Base-by-base conservation (phyloP, 148 eudicot genomes). In the Cornus controversa region DNA sequence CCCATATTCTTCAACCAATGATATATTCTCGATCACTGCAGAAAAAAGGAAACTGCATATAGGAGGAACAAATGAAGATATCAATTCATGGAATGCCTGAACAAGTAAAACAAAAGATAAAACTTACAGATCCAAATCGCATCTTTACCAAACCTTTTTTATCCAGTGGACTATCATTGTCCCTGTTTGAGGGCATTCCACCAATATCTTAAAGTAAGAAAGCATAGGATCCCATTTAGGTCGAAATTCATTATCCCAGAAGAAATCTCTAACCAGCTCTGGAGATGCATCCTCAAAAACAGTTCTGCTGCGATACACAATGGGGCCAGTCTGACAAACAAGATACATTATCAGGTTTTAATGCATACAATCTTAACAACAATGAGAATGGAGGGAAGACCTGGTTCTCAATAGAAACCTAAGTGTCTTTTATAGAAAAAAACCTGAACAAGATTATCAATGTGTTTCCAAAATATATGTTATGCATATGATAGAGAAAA, bases 11-110 rank as follows among this genome's bases (percentile, higher is more conserved):
- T 75, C 97, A 87, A 70, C 94, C 97, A 77, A 96, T 96, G 50
- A 93, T 88, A 81, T 96, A 96, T 84, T 96, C 99, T 24, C 99
- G 87, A 84, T 93, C 98, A 80, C 99, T 96, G 75, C 99, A 96
- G 93, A 96, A 96, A 79, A 96, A 96, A n/a, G 99, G 99, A 83
- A 96, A 96, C 99, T 96, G 91, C 79, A 81, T 28, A 80, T 15
- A 75, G 26, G 28, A 77, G 27, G 36, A 76, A 73, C 25, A 64
- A 78, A 74, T 26, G 50, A 77, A 71, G 50, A 31, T 26, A 60
- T 78, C 73, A 78, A 62, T 54, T 47, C 66, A 57, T 15, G 29
- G 66, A 72, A 47, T 57, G 45, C n/a, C 24, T 11, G 40, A 69
- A 72, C 50, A 28, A 50, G 24, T 26, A 28, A 57, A 16, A 1